phyloP scores from a whole-genome alignment of 106 monocot genomes.

The Cymbidium sinense region DNA sequence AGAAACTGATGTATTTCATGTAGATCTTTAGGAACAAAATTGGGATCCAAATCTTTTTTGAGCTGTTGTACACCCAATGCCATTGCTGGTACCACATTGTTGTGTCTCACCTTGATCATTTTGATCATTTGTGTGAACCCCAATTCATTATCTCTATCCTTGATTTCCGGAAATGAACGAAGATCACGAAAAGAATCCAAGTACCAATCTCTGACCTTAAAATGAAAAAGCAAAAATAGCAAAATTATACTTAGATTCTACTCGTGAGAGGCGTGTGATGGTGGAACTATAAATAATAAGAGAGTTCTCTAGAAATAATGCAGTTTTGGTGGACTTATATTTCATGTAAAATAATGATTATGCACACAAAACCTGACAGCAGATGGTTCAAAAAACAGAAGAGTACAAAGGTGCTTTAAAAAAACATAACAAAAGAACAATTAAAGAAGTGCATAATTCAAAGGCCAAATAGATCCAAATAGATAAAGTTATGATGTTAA shows the following conservation, averaged over 20 bases:
- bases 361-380: not conserved
- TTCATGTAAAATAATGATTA: not conserved
- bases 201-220: slow-evolving; percentile 88
- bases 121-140: slow-evolving; percentile 91
- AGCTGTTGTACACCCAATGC: slow-evolving; percentile 87
- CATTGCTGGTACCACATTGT: slow-evolving; percentile 92
- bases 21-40: slow-evolving; percentile 31
- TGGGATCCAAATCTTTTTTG: slow-evolving; percentile 56
- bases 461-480: too few relatives aligned
- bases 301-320: not conserved
- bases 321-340: not conserved
- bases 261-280: not conserved
- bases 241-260: not conserved
- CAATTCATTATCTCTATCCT: slow-evolving; percentile 40
- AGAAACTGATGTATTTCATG: slow-evolving; percentile 87
- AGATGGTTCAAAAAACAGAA: too few relatives aligned
- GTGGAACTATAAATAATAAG: not conserved
- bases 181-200: slow-evolving; percentile 87
- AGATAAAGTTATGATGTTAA: not conserved
- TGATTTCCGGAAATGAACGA: slow-evolving; percentile 67
- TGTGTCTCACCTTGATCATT: slow-evolving; percentile 91
- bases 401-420: too few relatives aligned
- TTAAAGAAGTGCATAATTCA: not conserved
- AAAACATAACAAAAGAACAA: not conserved
- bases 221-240: not conserved